These are phyloP conservation scores for Xylariaceae sp. DNA, from an alignment of 2,329 filamentous ascomycete species.

Conservation along the genomic window DNA sequence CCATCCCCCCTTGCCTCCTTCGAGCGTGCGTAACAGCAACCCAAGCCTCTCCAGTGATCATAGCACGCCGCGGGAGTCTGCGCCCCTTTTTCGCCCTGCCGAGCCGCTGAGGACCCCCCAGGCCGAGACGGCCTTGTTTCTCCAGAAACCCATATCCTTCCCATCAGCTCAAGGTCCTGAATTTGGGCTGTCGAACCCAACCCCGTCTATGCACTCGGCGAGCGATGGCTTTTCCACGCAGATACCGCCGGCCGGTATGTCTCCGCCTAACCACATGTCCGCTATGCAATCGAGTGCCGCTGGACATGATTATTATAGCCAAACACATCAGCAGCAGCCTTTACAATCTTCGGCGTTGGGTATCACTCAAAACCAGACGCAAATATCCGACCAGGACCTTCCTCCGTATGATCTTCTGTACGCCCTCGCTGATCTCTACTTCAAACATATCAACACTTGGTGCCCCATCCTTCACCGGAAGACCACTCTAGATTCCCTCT, in stretches of 20 bases:
- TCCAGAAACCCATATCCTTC: slow-evolving; percentile 55
- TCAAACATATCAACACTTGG: slow-evolving; percentile 77
- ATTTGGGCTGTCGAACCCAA: slow-evolving; percentile 46
- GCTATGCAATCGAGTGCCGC: slow-evolving; percentile 39
- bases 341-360: slow-evolving; percentile 57
- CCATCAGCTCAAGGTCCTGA: slow-evolving; percentile 46
- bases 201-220: slow-evolving; percentile 40
- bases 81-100: slow-evolving; percentile 45
- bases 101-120: slow-evolving; percentile 51
- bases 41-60: slow-evolving; percentile 52
- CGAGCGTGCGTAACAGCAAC: slow-evolving; percentile 48
- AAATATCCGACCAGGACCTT: slow-evolving; percentile 60
- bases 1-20: slow-evolving; percentile 34
- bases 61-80: slow-evolving; percentile 49
- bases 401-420: slow-evolving; percentile 73
- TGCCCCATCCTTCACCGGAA: slow-evolving; percentile 87
- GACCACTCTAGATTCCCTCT: slow-evolving; percentile 75
- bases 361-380: slow-evolving; percentile 46
- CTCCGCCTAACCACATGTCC: slow-evolving; percentile 35
- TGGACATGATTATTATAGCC: slow-evolving; percentile 49
- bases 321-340: slow-evolving; percentile 40
- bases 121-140: slow-evolving; percentile 57
- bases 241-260: slow-evolving; percentile 40
- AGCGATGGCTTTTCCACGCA: slow-evolving; percentile 49
- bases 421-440: slow-evolving; percentile 69